phyloP scores from a whole-genome alignment of 495 filamentous ascomycete genomes.

The Haplographium delicatum region DNA sequence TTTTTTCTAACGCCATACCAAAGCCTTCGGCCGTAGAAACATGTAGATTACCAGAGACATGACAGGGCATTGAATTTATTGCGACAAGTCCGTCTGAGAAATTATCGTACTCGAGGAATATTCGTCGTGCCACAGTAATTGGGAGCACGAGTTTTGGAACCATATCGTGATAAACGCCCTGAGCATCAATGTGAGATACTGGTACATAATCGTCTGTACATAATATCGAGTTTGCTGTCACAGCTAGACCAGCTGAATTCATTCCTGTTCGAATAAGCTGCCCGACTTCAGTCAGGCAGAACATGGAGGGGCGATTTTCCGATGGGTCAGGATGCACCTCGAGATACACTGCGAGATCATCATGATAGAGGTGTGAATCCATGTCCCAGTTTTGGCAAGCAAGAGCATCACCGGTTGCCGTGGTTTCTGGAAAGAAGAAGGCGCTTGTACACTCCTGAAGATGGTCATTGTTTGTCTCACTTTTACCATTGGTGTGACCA shows the following conservation, averaged over 20 bases:
- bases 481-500: neutral
- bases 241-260: slow-evolving; percentile 22
- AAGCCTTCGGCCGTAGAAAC: slow-evolving; percentile 26
- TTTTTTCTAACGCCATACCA: slow-evolving; percentile 22
- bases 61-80: slow-evolving; percentile 21
- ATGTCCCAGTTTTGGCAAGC: slow-evolving; percentile 31
- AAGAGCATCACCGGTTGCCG: slow-evolving; percentile 16
- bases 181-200: neutral
- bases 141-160: slow-evolving; percentile 13
- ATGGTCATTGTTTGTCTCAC: slow-evolving; percentile 7
- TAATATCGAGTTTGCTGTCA: slow-evolving; percentile 25
- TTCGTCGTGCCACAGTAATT: slow-evolving; percentile 23
- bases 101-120: slow-evolving; percentile 21
- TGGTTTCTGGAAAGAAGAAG: slow-evolving; percentile 13
- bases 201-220: slow-evolving; percentile 24
- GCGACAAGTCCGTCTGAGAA: slow-evolving; percentile 11
- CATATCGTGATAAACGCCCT: slow-evolving; percentile 10
- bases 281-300: slow-evolving; percentile 29
- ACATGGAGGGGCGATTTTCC: slow-evolving; percentile 20
- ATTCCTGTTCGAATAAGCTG: slow-evolving; percentile 27
- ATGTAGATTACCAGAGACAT: slow-evolving; percentile 27
- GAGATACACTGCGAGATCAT: slow-evolving; percentile 24
- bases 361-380: slow-evolving; percentile 9
- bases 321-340: slow-evolving; percentile 22
- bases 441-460: slow-evolving; percentile 21